Evolutionary conservation across 352 stramenopile genomes (phyloP).

Genomic region (Aphanomyces stellatus): DNA sequence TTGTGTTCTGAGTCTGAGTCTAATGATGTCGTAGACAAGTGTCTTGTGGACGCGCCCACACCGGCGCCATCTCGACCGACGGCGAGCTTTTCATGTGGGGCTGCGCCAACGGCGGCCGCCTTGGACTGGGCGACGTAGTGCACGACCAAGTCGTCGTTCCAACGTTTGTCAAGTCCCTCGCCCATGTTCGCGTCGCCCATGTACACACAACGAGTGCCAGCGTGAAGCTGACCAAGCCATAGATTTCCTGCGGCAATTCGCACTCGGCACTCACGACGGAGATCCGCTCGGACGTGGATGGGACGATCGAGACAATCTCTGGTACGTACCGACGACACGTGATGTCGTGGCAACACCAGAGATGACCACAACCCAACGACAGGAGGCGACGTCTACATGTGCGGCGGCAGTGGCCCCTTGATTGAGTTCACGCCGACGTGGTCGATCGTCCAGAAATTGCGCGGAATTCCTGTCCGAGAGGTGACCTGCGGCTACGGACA

Average conservation of each 20-base stretch:
- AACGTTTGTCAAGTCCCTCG: constrained; percentile 72
- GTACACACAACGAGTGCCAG: not conserved
- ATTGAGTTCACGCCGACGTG: constrained; percentile 67
- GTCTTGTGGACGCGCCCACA: constrained; percentile 84
- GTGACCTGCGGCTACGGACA: constrained; percentile 85
- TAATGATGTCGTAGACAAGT: constrained; percentile 28
- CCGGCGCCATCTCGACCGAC: constrained; percentile 47
- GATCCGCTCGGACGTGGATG: constrained; percentile 42
- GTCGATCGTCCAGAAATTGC: constrained; percentile 48
- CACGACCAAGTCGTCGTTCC: constrained; percentile 59
- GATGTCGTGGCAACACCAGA: no score
- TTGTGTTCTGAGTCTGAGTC: not conserved
- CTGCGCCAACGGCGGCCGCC: constrained; percentile 84
- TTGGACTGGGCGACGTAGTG: constrained; percentile 77
- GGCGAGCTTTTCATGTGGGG: constrained; percentile 86
- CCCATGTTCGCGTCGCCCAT: constrained; percentile 50
- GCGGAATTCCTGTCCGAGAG: constrained; percentile 42
- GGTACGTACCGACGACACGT: constrained; percentile 11
- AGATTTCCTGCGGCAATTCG: constrained; percentile 57
- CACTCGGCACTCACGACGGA: constrained; percentile 80
- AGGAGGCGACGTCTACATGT: constrained; percentile 83
- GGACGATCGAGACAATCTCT: constrained; percentile 38
- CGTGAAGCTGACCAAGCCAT: constrained; percentile 19
- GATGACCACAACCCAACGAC: no score
- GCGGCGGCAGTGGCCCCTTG: constrained; percentile 75